Evolutionary conservation across 1,139 yeast species (phyloP), one percentile per base, ranked within the genome.

Genomic region (Geotrichum macrosporum): DNA sequence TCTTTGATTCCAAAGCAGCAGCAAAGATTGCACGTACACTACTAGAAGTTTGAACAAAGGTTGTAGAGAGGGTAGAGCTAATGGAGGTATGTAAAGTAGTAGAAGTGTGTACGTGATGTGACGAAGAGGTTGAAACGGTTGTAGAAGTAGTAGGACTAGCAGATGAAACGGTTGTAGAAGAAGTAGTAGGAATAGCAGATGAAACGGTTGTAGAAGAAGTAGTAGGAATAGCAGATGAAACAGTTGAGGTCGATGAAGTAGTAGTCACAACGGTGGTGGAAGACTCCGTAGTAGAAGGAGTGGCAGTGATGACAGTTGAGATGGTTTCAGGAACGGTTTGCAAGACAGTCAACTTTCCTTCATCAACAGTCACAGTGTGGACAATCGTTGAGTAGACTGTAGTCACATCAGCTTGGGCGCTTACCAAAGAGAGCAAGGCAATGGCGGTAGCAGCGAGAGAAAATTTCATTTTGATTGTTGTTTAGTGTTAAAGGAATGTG

Each of bases 351-450:
- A 15, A 15, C 9, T 33, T 27, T 4, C 46, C 41, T 10, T 42
- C 41, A 10, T 19, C 8, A 21, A 42, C 18, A 8, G 46, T 42
- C 10, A 42, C 32, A 13, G 41, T 35, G 27, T 42, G 41, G 33
- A 29, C n/a, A 19, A 42, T 35, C 16, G 46, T 42, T 10, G 46
- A 42, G 31, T 29, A 35, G 33, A 41, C 20, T 22, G 44, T 41
- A 20, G 39, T 31, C n/a, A n/a, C n/a, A n/a, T n/a, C n/a, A n/a
- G n/a, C n/a, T n/a, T n/a, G n/a, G n/a, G n/a, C n/a, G n/a, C n/a
- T n/a, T n/a, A n/a, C n/a, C n/a, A n/a, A n/a, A n/a, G n/a, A n/a
- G n/a, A n/a, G n/a, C n/a, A n/a, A n/a, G n/a, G n/a, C n/a, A n/a
- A n/a, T n/a, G n/a, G n/a, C n/a, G n/a, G n/a, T n/a, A n/a, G n/a